Conservation (phyloP, 169 alveolate species). For the Plasmodium coatneyi region DNA sequence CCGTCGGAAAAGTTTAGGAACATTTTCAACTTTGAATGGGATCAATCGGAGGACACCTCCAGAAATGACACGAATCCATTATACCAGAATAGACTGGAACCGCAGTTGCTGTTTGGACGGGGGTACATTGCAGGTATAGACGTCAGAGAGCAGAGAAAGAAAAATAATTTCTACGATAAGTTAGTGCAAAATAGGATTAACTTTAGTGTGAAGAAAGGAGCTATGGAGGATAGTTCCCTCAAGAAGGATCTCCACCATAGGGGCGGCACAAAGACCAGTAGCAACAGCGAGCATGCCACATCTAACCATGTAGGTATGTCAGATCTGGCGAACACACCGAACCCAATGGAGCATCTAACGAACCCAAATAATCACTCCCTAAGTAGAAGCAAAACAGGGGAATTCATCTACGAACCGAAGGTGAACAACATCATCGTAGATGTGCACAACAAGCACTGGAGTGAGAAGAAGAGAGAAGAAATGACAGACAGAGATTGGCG, state of each 20-base stretch:
- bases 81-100: constrained; percentile 89
- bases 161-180: constrained; percentile 86
- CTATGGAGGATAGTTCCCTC: neutral
- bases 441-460: constrained; percentile 87
- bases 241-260: constrained; percentile 15
- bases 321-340: neutral
- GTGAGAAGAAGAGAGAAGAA: constrained; percentile 86
- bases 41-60: constrained; percentile 90
- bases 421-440: constrained; percentile 72
- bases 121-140: constrained; percentile 91
- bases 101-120: constrained; percentile 93
- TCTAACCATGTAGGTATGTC: constrained; percentile 7
- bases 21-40: constrained; percentile 92
- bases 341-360: neutral
- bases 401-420: constrained; percentile 65
- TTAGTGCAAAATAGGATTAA: constrained; percentile 80
- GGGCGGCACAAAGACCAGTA: neutral
- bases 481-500: constrained; percentile 97
- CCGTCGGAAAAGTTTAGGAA: constrained; percentile 94
- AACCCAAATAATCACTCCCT: neutral
- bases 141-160: constrained; percentile 86
- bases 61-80: constrained; percentile 90
- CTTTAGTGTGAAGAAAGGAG: constrained; percentile 12
- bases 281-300: neutral
- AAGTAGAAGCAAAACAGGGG: constrained; percentile 16